Evolutionary conservation across 805 yeast species (phyloP).

Genomic region (Sporopachydermia lactativora): DNA sequence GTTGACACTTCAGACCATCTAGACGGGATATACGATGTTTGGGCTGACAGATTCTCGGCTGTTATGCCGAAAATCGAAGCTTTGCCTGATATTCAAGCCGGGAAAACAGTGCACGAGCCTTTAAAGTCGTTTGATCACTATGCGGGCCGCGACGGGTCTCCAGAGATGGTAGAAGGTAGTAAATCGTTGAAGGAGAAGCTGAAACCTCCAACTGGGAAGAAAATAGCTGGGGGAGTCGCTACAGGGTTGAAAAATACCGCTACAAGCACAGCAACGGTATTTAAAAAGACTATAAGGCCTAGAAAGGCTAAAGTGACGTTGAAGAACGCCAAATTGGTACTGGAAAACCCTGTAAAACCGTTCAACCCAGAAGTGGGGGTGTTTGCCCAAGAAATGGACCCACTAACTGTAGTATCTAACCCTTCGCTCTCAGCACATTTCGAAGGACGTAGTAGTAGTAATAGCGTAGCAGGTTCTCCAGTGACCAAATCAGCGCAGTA

Average conservation of each 20-base stretch:
- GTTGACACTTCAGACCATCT: slow-evolving; percentile 7
- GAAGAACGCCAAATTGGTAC: not conserved
- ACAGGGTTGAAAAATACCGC: not conserved
- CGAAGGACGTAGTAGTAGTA: not conserved
- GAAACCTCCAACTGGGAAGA: not conserved
- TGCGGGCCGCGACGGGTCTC: not conserved
- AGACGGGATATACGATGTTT: slow-evolving; percentile 13
- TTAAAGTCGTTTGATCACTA: not conserved
- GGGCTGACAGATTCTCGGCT: slow-evolving; percentile 16
- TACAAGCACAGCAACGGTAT: not conserved
- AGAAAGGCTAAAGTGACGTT: slow-evolving; percentile 1
- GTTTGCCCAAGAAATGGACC: not conserved
- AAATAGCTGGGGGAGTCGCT: not conserved
- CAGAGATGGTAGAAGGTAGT: not conserved
- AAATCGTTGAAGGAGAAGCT: not conserved
- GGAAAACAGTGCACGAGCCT: not conserved
- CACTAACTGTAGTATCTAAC: not conserved
- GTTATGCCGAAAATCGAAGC: slow-evolving; percentile 14
- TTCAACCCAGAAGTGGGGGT: not conserved
- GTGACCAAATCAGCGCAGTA: not conserved
- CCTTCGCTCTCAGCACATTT: not conserved
- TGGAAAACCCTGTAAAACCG: not conserved
- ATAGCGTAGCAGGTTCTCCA: not conserved
- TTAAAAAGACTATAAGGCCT: not conserved
- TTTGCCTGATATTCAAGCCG: not conserved